Percentiles rank a stretch among this genome's conserved stretches.
phyloP scores from a whole-genome alignment of 306 rosid species.

The Clitoria ternatea region DNA sequence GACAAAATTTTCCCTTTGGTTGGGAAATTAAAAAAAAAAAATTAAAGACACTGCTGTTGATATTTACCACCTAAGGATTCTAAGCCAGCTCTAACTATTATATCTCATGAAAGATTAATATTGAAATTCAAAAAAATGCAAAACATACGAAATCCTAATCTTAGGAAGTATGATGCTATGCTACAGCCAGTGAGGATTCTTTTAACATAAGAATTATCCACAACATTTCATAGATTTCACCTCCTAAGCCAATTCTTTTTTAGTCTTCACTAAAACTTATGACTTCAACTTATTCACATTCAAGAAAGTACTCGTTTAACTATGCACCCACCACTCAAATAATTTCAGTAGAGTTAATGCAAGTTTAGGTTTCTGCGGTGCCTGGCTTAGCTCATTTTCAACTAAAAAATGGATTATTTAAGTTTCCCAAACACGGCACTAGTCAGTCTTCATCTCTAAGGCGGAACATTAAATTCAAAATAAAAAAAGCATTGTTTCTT shows the following conservation, averaged over 20 bases:
- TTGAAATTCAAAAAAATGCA: too few relatives aligned
- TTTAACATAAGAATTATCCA: not conserved
- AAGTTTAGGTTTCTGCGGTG: not conserved
- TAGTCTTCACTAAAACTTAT: not conserved
- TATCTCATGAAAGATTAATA: not conserved
- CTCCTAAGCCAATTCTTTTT: slow-evolving; percentile 5
- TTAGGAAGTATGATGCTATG: not conserved
- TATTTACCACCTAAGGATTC: not conserved
- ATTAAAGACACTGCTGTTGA: not conserved
- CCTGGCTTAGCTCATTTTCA: not conserved
- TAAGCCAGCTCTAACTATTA: not conserved
- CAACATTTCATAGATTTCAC: not conserved
- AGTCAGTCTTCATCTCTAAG: too few relatives aligned
- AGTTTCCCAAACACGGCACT: not conserved
- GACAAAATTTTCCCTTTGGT: not conserved
- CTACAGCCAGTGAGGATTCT: not conserved
- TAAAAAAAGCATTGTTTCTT: too few relatives aligned
- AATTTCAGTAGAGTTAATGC: not conserved
- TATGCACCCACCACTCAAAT: not conserved
- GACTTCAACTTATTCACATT: not conserved
- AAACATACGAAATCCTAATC: not conserved
- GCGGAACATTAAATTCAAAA: not conserved
- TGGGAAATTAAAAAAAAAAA: not conserved
- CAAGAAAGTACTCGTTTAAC: not conserved
- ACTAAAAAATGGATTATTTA: too few relatives aligned